These are phyloP conservation scores for Antrodiella citrinella DNA, from an alignment of 768 basidiomycete genomes.

Conservation along the genomic window DNA sequence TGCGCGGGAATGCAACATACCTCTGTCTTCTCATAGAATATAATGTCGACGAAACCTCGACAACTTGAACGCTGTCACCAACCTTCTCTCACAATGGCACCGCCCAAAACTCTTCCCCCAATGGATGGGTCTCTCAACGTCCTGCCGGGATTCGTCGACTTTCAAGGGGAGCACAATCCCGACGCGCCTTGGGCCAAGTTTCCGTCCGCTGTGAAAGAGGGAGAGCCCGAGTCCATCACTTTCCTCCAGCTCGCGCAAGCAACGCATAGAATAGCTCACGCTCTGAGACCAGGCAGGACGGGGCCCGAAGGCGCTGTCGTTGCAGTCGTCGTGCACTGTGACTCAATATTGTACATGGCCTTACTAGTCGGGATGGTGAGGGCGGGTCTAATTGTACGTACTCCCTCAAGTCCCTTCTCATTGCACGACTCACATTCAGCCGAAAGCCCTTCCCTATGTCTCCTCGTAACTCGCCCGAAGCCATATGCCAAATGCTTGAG, in stretches of 20 bases:
- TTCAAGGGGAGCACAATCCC: slow-evolving; percentile 5
- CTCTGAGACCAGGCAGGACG: background rate
- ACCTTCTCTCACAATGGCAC: too few species aligned
- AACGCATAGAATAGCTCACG: slow-evolving; percentile 4
- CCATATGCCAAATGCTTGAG: slow-evolving; percentile 27
- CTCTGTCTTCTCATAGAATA: too few species aligned
- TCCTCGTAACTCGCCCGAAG: slow-evolving; percentile 28
- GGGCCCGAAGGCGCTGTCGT: slow-evolving; percentile 3
- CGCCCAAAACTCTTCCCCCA: slow-evolving; percentile 1
- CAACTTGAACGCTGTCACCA: too few species aligned
- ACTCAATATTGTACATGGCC: background rate
- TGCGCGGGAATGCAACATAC: too few species aligned
- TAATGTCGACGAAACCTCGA: too few species aligned
- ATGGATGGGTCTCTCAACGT: slow-evolving; percentile 4
- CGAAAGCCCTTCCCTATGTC: slow-evolving; percentile 27
- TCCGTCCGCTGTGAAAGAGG: background rate
- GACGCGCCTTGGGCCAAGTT: slow-evolving; percentile 1
- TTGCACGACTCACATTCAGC: background rate
- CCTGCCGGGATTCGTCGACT: slow-evolving; percentile 5
- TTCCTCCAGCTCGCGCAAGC: slow-evolving; percentile 1
- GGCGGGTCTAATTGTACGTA: slow-evolving; percentile 8
- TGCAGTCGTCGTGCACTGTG: slow-evolving; percentile 4
- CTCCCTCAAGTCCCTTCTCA: background rate
- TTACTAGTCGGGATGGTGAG: slow-evolving; percentile 1
- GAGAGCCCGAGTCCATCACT: background rate